Base-by-base conservation (phyloP, 2,329 filamentous ascomycete species). In the Drechslerella coelobrocha region DNA sequence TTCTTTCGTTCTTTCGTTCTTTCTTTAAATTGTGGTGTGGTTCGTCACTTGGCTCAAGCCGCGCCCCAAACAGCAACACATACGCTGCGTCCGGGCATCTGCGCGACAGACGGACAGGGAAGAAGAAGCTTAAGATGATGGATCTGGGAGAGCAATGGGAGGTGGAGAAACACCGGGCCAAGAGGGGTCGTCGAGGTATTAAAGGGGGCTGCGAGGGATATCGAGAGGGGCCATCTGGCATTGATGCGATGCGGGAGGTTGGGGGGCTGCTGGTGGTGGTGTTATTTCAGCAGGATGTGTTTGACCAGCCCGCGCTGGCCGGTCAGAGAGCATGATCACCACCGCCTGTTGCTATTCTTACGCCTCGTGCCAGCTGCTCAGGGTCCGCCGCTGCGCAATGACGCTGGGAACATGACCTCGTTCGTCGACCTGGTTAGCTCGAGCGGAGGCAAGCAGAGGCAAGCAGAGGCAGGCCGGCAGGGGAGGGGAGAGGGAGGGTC, bases 261-360 rank as follows among this genome's bases (percentile, higher is more conserved):
- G n/a, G 27, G 55, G 19, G 19, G 34, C n/a, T 4, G 26, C 41
- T 12, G 50, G 39, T 26, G 37, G 34, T 27, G 39, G 51, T 37
- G 39, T 17, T 24, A 21, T 27, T 31, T 31, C 19, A 31, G 6
- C 29, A 6, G 29, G 6, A 12, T 12, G 2, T 51, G 57, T 51
- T 48, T 65, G 62, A 37, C 52, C 43, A 48, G 52, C 47, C 62
- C 55, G 62, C 14, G 41, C 41, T n/a, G n/a, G n/a, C n/a, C n/a
- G n/a, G n/a, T n/a, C 14, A 19, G 41, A 17, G 41, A 45, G 60
- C 62, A 61, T 68, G 62, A 68, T 68, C 62, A 68, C 52, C 59
- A 47, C 37, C 37, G 50, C 47, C 23, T 34, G 56, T 53, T 48
- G 50, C 50, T 61, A 53, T 53, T 53, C 57, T 61, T 47, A 19